These are phyloP conservation scores for Sphaerulina populicola DNA, from an alignment of 2,329 filamentous ascomycete genomes.

Conservation along the genomic window DNA sequence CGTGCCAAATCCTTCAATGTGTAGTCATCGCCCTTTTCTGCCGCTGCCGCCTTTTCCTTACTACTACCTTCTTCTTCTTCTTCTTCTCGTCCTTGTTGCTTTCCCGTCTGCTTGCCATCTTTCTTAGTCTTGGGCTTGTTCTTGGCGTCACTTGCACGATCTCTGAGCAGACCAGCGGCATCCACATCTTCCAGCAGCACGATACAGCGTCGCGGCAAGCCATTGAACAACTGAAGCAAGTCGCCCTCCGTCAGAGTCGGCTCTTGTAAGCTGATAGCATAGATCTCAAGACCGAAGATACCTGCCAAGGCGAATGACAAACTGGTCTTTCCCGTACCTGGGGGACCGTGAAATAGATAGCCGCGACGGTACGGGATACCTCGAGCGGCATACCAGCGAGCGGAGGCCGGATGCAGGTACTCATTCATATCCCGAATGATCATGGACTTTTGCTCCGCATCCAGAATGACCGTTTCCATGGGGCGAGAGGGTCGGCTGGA, in stretches of 20 bases:
- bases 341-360: constrained; percentile 69
- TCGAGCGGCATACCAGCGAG: constrained; percentile 73
- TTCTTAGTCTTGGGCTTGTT: constrained; percentile 20
- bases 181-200: constrained; percentile 44
- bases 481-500: constrained; percentile 56
- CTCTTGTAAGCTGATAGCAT: constrained; percentile 48
- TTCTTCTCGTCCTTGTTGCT: constrained; percentile 20
- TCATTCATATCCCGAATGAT: constrained; percentile 68
- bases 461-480: constrained; percentile 68
- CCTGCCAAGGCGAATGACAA: constrained; percentile 39
- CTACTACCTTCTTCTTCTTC: constrained; percentile 14
- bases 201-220: constrained; percentile 39
- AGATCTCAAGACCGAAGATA: constrained; percentile 42
- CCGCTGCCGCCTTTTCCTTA: constrained; percentile 13
- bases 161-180: constrained; percentile 38
- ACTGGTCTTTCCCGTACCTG: constrained; percentile 34
- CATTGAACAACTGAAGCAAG: constrained; percentile 39
- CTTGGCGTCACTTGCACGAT: constrained; percentile 27
- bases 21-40: constrained; percentile 23
- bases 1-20: constrained; percentile 27
- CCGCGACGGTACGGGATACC: constrained; percentile 80
- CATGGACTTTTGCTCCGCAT: constrained; percentile 55
- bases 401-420: constrained; percentile 62
- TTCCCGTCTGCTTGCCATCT: constrained; percentile 21
- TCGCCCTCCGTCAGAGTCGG: constrained; percentile 65